Evolutionary conservation across 2,329 filamentous ascomycete species (phyloP).

Genomic region (Colletotrichum theobromicola): DNA sequence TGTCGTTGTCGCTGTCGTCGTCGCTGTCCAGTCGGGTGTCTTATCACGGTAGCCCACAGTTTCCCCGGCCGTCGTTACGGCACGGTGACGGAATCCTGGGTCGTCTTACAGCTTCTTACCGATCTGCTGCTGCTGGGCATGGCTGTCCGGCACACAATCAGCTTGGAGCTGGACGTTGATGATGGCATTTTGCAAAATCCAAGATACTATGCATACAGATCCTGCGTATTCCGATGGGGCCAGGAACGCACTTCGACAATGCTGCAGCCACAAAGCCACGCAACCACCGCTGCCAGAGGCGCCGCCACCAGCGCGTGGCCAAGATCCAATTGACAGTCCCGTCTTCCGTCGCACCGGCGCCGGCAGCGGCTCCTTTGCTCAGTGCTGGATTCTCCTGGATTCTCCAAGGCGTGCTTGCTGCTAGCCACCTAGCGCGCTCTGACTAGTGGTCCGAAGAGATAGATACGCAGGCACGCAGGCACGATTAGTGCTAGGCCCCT

Average conservation of each 20-base stretch:
- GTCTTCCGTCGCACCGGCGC: background rate
- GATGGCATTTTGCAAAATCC: background rate
- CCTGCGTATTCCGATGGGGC: background rate
- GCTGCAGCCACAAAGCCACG: background rate
- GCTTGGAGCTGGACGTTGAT: background rate
- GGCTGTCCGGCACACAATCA: background rate
- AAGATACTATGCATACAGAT: background rate
- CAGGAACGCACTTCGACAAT: background rate
- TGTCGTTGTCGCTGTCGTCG: background rate
- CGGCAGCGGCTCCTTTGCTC: background rate
- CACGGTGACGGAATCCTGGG: background rate
- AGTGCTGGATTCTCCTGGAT: no score
- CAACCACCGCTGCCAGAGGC: background rate
- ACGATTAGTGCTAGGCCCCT: no score
- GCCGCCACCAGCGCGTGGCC: background rate
- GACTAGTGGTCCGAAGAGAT: no score
- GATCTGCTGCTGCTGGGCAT: background rate
- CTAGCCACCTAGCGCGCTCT: background rate
- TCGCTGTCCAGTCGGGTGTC: background rate
- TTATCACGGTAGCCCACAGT: background rate
- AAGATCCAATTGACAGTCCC: background rate
- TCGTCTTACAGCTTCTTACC: background rate
- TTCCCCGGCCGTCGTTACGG: background rate
- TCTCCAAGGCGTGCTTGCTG: background rate
- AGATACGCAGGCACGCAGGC: no score